phyloP scores from a whole-genome alignment of 768 basidiomycete genomes.

The Hypsizygus marmoreus region DNA sequence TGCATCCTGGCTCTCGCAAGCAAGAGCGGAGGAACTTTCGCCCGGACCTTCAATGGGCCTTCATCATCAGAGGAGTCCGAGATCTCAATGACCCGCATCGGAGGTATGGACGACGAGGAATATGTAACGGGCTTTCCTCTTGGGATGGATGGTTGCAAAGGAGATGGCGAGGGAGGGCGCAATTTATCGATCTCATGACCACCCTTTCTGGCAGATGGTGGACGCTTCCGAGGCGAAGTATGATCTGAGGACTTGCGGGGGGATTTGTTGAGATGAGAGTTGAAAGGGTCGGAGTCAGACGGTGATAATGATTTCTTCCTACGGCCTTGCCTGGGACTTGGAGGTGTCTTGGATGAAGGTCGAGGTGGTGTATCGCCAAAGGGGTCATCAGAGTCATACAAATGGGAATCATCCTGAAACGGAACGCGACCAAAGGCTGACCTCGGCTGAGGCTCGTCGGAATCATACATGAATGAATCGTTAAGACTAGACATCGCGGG shows the following conservation, averaged over 20 bases:
- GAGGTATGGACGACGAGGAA: neutral
- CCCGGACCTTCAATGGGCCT: neutral
- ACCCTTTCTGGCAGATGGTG: neutral
- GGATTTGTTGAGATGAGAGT: constrained; percentile 13
- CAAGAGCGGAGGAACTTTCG: constrained; percentile 10
- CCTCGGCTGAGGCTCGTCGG: neutral
- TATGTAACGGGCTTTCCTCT: neutral
- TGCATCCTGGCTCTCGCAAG: constrained; percentile 14
- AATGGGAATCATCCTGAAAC: constrained; percentile 6
- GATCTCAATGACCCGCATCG: constrained; percentile 33
- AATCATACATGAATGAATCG: neutral
- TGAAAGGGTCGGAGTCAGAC: constrained; percentile 20
- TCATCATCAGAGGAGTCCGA: constrained; percentile 39
- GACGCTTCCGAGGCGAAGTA: constrained; percentile 14
- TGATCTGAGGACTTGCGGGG: constrained; percentile 21
- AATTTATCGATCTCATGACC: neutral
- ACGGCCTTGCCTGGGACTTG: constrained; percentile 1
- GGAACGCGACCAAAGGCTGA: neutral
- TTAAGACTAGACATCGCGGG: no score
- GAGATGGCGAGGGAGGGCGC: constrained; percentile 10
- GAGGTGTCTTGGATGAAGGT: neutral
- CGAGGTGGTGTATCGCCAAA: neutral
- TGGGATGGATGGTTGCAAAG: neutral
- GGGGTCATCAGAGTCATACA: constrained; percentile 16
- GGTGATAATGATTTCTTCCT: constrained; percentile 14